These are phyloP conservation scores for Botrytis fabae DNA, from an alignment of 2,329 filamentous ascomycete genomes.

Conservation along the genomic window DNA sequence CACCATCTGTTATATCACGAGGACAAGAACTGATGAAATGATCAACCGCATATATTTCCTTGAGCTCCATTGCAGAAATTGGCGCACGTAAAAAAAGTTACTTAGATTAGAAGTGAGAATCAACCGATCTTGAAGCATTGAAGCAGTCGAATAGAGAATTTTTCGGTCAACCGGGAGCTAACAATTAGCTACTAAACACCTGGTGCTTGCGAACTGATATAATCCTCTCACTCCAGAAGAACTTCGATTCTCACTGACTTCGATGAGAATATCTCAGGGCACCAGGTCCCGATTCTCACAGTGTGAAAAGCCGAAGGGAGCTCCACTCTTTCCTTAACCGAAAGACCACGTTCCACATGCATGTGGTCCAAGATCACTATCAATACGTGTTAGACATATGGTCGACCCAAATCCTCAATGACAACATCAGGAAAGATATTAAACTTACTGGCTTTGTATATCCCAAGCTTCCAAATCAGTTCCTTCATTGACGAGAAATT, in stretches of 20 bases:
- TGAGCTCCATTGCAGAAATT: neutral
- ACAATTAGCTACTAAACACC: neutral
- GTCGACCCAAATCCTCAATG: neutral
- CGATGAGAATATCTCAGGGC: neutral
- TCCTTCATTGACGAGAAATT: neutral
- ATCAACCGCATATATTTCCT: neutral
- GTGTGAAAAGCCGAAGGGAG: neutral
- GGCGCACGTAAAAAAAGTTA: rapidly evolving
- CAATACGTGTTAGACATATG: neutral
- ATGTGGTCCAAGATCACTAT: neutral
- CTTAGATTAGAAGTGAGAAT: neutral
- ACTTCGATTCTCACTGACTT: neutral
- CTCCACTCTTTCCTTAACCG: neutral
- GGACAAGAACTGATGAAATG: neutral
- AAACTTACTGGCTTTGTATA: neutral
- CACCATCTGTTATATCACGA: neutral
- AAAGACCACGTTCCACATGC: neutral
- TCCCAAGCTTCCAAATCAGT: neutral
- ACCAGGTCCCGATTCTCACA: neutral
- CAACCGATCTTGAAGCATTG: neutral
- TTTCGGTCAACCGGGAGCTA: neutral
- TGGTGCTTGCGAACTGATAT: neutral
- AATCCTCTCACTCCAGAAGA: too few species aligned
- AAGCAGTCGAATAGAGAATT: neutral
- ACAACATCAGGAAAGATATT: neutral